Evolutionary conservation across 768 basidiomycete genomes (phyloP).

Genomic region (Rhodocollybia butyracea): DNA sequence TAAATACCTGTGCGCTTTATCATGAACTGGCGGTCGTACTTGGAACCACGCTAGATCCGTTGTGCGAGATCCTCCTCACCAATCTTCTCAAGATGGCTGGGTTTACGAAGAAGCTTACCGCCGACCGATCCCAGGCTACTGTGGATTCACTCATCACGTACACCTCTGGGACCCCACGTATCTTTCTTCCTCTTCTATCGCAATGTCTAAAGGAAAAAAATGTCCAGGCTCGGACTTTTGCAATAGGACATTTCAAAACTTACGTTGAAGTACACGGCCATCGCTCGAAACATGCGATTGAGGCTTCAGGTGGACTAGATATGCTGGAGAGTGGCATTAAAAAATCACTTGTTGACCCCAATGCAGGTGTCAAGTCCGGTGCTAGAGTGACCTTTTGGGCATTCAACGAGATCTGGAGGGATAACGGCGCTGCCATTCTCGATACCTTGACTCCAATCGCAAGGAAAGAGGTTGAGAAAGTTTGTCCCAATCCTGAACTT

Average conservation of each 20-base stretch:
- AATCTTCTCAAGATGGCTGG: slow-evolving; percentile 83
- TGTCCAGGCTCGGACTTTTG: slow-evolving; percentile 67
- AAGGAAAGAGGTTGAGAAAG: slow-evolving; percentile 84
- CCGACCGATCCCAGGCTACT: slow-evolving; percentile 77
- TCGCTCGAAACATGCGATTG: slow-evolving; percentile 62
- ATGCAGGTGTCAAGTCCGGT: slow-evolving; percentile 72
- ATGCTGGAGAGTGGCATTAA: slow-evolving; percentile 70
- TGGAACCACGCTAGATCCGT: slow-evolving; percentile 67
- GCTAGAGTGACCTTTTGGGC: slow-evolving; percentile 78
- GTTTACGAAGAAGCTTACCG: slow-evolving; percentile 90
- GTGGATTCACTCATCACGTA: slow-evolving; percentile 66
- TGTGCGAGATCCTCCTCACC: slow-evolving; percentile 74
- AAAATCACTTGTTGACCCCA: slow-evolving; percentile 73
- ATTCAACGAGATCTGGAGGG: slow-evolving; percentile 74
- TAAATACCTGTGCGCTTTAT: slow-evolving; percentile 76
- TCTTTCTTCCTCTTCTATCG: slow-evolving; percentile 67
- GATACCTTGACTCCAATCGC: slow-evolving; percentile 63
- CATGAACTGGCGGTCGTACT: slow-evolving; percentile 68
- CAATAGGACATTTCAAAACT: slow-evolving; percentile 64
- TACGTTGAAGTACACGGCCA: slow-evolving; percentile 73
- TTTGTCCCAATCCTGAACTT: slow-evolving; percentile 60
- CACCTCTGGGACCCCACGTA: slow-evolving; percentile 68
- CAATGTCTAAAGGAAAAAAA: slow-evolving; percentile 76
- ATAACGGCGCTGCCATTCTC: slow-evolving; percentile 60
- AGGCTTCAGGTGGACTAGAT: slow-evolving; percentile 65